phyloP scores from a whole-genome alignment of 108 stramenopile species.

The Skeletonema costatum region DNA sequence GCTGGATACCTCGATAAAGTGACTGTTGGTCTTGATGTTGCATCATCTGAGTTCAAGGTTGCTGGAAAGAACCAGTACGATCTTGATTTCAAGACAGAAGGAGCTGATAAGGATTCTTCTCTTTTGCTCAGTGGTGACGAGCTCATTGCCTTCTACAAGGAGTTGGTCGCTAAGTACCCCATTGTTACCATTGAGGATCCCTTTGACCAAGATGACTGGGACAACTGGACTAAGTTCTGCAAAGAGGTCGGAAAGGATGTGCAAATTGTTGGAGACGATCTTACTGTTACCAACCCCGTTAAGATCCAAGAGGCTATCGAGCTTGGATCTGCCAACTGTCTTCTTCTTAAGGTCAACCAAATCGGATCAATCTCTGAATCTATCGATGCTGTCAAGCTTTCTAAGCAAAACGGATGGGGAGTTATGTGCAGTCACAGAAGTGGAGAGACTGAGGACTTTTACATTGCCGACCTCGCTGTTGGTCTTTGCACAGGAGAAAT shows the following conservation, averaged over 20 bases:
- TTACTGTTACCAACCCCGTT: constrained; percentile 97
- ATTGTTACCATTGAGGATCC: constrained; percentile 99
- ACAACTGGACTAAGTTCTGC: constrained; percentile 95
- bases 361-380: constrained; percentile 99
- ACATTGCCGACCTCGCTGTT: constrained; percentile 99
- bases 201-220: constrained; percentile 99
- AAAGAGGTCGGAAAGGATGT: constrained; percentile 83
- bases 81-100: constrained; percentile 96
- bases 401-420: constrained; percentile 99
- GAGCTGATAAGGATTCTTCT: constrained; percentile 80
- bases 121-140: constrained; percentile 90
- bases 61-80: constrained; percentile 94
- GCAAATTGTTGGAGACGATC: constrained; percentile 99
- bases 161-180: constrained; percentile 90
- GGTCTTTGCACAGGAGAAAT: constrained; percentile 99
- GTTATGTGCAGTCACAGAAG: constrained; percentile 99
- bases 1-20: constrained; percentile 97
- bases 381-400: constrained; percentile 98
- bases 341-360: constrained; percentile 99
- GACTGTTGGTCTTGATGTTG: constrained; percentile 97
- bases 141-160: constrained; percentile 95
- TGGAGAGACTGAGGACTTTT: constrained; percentile 98
- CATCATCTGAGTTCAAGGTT: constrained; percentile 98
- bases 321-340: constrained; percentile 92
- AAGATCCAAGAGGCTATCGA: constrained; percentile 95